Evolutionary conservation across 2,329 filamentous ascomycete genomes (phyloP).

Genomic region (Fusarium equiseti): DNA sequence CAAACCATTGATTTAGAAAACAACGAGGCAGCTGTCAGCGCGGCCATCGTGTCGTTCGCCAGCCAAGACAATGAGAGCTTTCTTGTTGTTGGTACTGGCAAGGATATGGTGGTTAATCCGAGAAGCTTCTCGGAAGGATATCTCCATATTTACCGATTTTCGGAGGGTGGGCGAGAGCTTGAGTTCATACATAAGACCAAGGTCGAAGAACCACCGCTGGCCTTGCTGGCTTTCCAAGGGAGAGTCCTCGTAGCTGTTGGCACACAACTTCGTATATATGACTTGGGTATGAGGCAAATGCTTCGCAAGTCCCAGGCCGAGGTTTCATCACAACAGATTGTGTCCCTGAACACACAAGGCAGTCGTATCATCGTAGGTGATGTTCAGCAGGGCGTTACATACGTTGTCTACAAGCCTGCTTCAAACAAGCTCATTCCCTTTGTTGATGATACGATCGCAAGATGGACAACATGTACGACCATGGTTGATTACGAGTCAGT

Average conservation of each 20-base stretch:
- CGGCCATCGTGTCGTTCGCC: conserved; percentile 85
- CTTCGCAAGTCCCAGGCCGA: conserved; percentile 90
- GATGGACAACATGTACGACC: conserved; percentile 90
- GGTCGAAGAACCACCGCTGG: conserved; percentile 87
- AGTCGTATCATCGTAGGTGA: conserved; percentile 93
- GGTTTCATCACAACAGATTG: conserved; percentile 84
- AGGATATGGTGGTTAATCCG: conserved; percentile 85
- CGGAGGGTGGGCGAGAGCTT: conserved; percentile 85
- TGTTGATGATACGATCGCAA: conserved; percentile 86
- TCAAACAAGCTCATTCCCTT: conserved; percentile 95
- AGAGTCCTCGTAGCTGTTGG: conserved; percentile 88
- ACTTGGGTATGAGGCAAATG: conserved; percentile 91
- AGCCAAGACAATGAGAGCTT: conserved; percentile 91
- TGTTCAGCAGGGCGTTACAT: conserved; percentile 90
- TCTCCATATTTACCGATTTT: conserved; percentile 92
- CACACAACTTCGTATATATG: conserved; percentile 85
- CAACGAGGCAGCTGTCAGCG: conserved; percentile 92
- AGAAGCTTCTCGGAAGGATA: conserved; percentile 82
- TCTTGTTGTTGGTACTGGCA: conserved; percentile 93
- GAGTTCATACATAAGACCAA: conserved; percentile 98
- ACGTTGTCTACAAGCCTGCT: conserved; percentile 91
- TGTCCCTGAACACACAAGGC: conserved; percentile 89
- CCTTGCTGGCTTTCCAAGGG: conserved; percentile 93
- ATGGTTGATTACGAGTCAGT: conserved; percentile 99
- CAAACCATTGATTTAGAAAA: conserved; percentile 85